phyloP scores from a whole-genome alignment of 2,329 filamentous ascomycete genomes.

The Periconia sp. region DNA sequence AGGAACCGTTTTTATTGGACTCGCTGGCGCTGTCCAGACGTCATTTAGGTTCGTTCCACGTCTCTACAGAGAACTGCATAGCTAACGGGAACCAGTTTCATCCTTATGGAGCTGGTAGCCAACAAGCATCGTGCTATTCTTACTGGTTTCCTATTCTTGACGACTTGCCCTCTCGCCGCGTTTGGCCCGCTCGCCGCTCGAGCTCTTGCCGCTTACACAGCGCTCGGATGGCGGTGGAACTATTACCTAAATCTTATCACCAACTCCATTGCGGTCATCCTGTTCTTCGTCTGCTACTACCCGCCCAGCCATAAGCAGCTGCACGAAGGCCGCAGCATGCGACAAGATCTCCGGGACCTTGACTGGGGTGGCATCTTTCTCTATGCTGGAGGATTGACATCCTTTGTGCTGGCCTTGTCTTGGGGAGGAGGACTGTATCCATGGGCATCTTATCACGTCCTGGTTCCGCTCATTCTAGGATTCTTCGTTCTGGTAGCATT shows the following conservation, averaged over 20 bases:
- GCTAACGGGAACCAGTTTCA: conserved; percentile 12
- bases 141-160: conserved; percentile 17
- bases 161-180: conserved; percentile 15
- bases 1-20: conserved; percentile 19
- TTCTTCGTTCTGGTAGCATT: conserved; percentile 17
- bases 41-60: conserved; percentile 14
- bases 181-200: conserved; percentile 19
- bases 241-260: conserved; percentile 18
- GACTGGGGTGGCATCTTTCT: conserved; percentile 20
- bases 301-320: conserved; percentile 17
- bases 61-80: too few relatives aligned
- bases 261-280: conserved; percentile 12
- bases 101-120: conserved; percentile 21
- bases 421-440: conserved; percentile 21
- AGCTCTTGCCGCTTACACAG: conserved; percentile 9
- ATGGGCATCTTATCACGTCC: conserved; percentile 18
- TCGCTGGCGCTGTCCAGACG: conserved; percentile 17
- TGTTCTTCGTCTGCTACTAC: conserved; percentile 21
- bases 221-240: conserved; percentile 19
- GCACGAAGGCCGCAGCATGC: conserved; percentile 13
- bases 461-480: conserved; percentile 19
- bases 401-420: conserved; percentile 14
- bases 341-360: conserved; percentile 17
- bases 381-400: conserved; percentile 12
- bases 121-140: conserved; percentile 18